Evolutionary conservation across 2,329 filamentous ascomycete genomes (phyloP).

Genomic region (Camptophora hylomeconis): DNA sequence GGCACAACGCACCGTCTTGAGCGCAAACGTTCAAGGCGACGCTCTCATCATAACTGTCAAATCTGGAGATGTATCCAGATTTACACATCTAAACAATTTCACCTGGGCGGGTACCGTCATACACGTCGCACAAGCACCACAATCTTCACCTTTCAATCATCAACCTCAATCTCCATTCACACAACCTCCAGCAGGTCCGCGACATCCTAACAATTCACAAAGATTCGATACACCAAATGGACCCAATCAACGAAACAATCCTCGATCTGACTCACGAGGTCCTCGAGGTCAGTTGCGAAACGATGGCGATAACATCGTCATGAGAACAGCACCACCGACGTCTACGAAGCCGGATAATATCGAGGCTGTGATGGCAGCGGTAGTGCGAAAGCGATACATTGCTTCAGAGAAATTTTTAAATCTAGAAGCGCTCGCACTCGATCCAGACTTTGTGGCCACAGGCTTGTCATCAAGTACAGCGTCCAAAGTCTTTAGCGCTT

Average conservation of each 20-base stretch:
- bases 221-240: slow-evolving; percentile 4
- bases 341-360: slow-evolving; percentile 54
- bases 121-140: too few species aligned
- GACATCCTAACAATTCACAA: slow-evolving; percentile 6
- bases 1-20: slow-evolving; percentile 40
- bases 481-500: slow-evolving; percentile 78
- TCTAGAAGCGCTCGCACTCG: slow-evolving; percentile 62
- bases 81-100: slow-evolving; percentile 53
- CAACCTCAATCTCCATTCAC: slow-evolving; percentile 8
- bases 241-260: slow-evolving; percentile 2
- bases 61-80: slow-evolving; percentile 13
- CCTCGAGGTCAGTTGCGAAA: slow-evolving; percentile 6
- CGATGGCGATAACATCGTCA: slow-evolving; percentile 18
- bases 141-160: slow-evolving; percentile 3
- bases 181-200: slow-evolving; percentile 6
- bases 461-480: slow-evolving; percentile 62
- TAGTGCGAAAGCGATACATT: slow-evolving; percentile 66
- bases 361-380: slow-evolving; percentile 20
- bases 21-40: slow-evolving; percentile 17
- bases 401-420: slow-evolving; percentile 61
- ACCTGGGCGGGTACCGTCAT: slow-evolving; percentile 57
- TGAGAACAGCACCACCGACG: slow-evolving; percentile 48
- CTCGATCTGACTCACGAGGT: too few species aligned
- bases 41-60: slow-evolving; percentile 14
- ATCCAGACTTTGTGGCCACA: slow-evolving; percentile 57